These are phyloP conservation scores for Eucalyptus rudis DNA, from an alignment of 345 rosid species.

Conservation along the genomic window DNA sequence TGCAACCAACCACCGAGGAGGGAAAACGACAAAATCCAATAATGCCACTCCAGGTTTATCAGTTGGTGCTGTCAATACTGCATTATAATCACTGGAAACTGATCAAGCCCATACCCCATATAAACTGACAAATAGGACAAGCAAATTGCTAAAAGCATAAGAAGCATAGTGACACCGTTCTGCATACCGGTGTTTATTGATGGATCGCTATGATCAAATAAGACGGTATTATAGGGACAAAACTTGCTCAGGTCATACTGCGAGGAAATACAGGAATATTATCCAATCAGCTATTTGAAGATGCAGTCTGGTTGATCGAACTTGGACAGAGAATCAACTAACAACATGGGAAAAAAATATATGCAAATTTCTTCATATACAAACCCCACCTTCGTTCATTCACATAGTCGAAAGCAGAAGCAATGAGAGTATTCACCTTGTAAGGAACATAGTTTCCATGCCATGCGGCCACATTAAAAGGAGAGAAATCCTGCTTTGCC, in stretches of 20 bases:
- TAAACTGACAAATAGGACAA: background rate
- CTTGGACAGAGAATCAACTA: too few relatives aligned
- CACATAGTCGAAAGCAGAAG: background rate
- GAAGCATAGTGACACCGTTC: background rate
- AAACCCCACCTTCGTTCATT: background rate
- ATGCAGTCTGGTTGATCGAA: background rate
- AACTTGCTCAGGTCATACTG: conserved; percentile 90
- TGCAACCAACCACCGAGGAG: conserved; percentile 94
- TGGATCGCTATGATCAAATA: conserved; percentile 87
- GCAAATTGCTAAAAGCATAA: background rate
- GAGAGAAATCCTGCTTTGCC: conserved; percentile 93
- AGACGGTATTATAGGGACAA: conserved; percentile 91
- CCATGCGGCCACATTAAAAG: conserved; percentile 97
- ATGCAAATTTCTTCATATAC: background rate
- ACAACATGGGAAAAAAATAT: background rate
- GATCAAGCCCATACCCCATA: background rate
- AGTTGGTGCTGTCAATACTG: conserved; percentile 97
- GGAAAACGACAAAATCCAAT: conserved; percentile 92
- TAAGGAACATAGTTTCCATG: conserved; percentile 94
- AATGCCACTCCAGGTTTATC: conserved; percentile 95
- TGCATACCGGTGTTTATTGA: conserved; percentile 76
- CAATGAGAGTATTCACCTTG: conserved; percentile 33
- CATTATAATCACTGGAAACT: background rate
- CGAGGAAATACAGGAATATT: background rate
- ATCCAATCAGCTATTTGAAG: background rate